phyloP scores from a whole-genome alignment of 495 filamentous ascomycete species.

The Hypoxylon lienhwacheense region DNA sequence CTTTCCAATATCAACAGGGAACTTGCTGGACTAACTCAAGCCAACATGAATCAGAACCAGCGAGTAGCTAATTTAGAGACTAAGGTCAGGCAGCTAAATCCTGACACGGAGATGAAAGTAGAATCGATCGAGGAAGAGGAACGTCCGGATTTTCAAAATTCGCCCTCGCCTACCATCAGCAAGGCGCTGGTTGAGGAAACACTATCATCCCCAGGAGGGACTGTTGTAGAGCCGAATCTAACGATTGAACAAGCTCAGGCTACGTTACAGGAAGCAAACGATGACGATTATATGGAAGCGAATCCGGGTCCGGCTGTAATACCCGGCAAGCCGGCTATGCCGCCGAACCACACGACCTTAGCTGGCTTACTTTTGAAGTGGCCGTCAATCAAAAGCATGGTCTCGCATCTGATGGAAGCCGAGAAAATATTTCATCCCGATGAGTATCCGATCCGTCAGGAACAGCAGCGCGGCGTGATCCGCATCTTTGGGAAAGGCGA shows the following conservation, averaged over 20 bases:
- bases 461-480: constrained; percentile 74
- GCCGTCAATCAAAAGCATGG: constrained; percentile 62
- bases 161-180: constrained; percentile 16
- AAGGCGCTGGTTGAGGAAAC: constrained; percentile 32
- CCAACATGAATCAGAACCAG: constrained; percentile 18
- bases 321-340: constrained; percentile 65
- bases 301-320: constrained; percentile 49
- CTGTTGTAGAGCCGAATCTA: constrained; percentile 34
- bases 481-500: constrained; percentile 80
- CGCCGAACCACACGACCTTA: constrained; percentile 76
- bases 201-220: constrained; percentile 35
- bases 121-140: constrained; percentile 40
- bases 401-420: constrained; percentile 47
- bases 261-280: constrained; percentile 40
- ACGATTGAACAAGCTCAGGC: constrained; percentile 39
- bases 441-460: constrained; percentile 66
- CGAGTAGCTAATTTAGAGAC: constrained; percentile 34
- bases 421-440: constrained; percentile 64
- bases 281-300: constrained; percentile 49
- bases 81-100: constrained; percentile 27
- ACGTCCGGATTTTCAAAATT: constrained; percentile 18
- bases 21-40: constrained; percentile 18
- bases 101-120: constrained; percentile 33
- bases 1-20: constrained; percentile 22
- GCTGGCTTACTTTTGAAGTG: constrained; percentile 77